Conservation (phyloP, 2,329 filamentous ascomycete species). For the Helotiales sp. region DNA sequence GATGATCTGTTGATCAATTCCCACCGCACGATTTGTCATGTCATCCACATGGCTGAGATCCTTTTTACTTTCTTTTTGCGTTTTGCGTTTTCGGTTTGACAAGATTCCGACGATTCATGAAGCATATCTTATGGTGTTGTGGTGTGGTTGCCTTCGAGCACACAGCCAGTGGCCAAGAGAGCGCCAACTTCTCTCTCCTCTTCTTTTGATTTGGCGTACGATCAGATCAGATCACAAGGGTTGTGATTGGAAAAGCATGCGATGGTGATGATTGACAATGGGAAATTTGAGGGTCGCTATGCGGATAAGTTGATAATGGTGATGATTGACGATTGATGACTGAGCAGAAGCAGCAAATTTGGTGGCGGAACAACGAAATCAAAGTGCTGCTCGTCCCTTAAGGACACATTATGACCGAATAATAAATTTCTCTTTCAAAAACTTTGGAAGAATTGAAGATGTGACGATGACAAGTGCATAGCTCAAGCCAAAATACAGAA, state of each 20-base stretch:
- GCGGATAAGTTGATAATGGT: neutral
- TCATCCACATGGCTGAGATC: neutral
- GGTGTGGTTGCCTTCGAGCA: slow-evolving; percentile 5
- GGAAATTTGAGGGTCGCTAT: neutral
- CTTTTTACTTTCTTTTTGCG: neutral
- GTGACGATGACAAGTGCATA: neutral
- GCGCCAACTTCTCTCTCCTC: neutral
- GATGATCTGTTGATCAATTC: neutral
- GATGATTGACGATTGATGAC: slow-evolving; percentile 10
- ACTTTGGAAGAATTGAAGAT: neutral
- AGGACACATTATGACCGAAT: neutral
- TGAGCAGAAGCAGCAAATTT: slow-evolving; percentile 4
- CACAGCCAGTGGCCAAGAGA: neutral
- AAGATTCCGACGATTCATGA: slow-evolving; percentile 25
- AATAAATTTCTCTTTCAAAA: neutral
- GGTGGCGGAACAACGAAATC: neutral
- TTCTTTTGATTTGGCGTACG: slow-evolving; percentile 10
- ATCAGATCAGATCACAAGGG: neutral
- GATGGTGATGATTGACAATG: slow-evolving; percentile 1
- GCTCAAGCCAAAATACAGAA: too few relatives aligned
- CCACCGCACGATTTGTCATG: slow-evolving; percentile 1
- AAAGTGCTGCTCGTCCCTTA: slow-evolving; percentile 12
- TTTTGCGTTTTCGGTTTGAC: slow-evolving; percentile 4
- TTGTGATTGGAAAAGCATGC: neutral
- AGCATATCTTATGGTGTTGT: slow-evolving; percentile 21